These are phyloP conservation scores for Nemophila menziesii DNA, from an alignment of 257 asterid species.

Conservation along the genomic window DNA sequence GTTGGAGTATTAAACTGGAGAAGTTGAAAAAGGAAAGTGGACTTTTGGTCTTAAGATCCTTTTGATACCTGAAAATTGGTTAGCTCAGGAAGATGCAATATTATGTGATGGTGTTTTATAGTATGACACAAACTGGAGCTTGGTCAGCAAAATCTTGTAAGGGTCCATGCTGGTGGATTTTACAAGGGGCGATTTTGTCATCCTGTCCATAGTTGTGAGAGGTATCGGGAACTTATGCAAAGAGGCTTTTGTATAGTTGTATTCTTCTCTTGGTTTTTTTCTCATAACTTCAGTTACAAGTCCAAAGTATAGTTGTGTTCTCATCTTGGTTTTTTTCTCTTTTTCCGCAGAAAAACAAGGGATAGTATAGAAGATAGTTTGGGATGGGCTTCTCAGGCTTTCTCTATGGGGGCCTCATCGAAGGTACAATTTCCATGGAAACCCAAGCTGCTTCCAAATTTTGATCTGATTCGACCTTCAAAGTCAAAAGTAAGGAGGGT, in stretches of 20 bases:
- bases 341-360: constrained; percentile 31
- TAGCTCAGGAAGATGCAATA: constrained; percentile 74
- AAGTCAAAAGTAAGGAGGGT: constrained; percentile 48
- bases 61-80: constrained; percentile 65
- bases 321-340: constrained; percentile 8
- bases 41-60: constrained; percentile 47
- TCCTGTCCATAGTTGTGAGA: constrained; percentile 86
- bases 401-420: constrained; percentile 27
- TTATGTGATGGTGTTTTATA: constrained; percentile 75
- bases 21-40: constrained; percentile 64
- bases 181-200: constrained; percentile 80
- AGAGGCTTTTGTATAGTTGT: constrained; percentile 52
- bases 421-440: constrained; percentile 42
- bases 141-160: constrained; percentile 68
- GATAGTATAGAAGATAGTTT: constrained; percentile 21
- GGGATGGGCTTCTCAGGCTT: constrained; percentile 36
- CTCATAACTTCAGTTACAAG: too few species aligned
- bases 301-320: too few species aligned
- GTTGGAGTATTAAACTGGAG: constrained; percentile 65
- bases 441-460: constrained; percentile 37
- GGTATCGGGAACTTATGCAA: constrained; percentile 83
- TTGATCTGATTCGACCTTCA: constrained; percentile 44
- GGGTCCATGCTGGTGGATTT: constrained; percentile 71
- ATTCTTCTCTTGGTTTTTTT: too few species aligned
- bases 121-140: constrained; percentile 85